Percentiles rank a stretch among this genome's conserved stretches.
Conservation (phyloP, 352 stramenopile genomes). For the Thalassiosira mediterranea region DNA sequence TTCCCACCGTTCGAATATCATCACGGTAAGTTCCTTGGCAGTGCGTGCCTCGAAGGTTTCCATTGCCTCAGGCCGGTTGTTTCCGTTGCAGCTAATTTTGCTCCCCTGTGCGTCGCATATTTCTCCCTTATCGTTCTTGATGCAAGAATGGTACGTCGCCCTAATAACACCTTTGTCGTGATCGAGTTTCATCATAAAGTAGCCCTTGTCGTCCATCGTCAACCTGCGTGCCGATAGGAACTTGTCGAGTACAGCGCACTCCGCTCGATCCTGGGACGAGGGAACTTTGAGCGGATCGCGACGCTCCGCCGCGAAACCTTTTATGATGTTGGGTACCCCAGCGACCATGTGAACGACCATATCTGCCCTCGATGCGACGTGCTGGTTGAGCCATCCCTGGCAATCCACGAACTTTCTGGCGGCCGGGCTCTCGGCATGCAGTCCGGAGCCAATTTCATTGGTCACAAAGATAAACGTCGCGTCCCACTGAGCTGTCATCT, state of each 20-base stretch:
- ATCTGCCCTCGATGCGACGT: slow-evolving; percentile 41
- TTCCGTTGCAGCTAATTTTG: slow-evolving; percentile 37
- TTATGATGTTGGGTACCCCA: slow-evolving; percentile 47
- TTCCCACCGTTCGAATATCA: slow-evolving; percentile 63
- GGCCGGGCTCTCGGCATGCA: slow-evolving; percentile 33
- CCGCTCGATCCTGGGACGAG: slow-evolving; percentile 9
- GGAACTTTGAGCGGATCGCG: neutral
- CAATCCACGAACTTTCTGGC: slow-evolving; percentile 59
- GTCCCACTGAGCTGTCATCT: slow-evolving; percentile 52
- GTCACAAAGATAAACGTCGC: slow-evolving; percentile 64
- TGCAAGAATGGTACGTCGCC: slow-evolving; percentile 60
- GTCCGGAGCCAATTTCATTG: slow-evolving; percentile 63
- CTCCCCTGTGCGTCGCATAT: slow-evolving; percentile 63
- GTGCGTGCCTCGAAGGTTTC: slow-evolving; percentile 47
- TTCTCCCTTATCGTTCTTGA: slow-evolving; percentile 66
- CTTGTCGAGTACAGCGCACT: slow-evolving; percentile 40
- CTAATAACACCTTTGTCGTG: slow-evolving; percentile 35
- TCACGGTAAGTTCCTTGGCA: slow-evolving; percentile 57
- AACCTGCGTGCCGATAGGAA: slow-evolving; percentile 46
- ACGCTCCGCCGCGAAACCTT: slow-evolving; percentile 17
- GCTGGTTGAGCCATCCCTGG: slow-evolving; percentile 67
- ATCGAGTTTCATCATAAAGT: slow-evolving; percentile 58
- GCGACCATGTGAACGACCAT: slow-evolving; percentile 59
- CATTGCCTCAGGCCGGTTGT: slow-evolving; percentile 47
- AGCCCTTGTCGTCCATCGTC: slow-evolving; percentile 60